A percentile compares a stretch with the other conserved stretches of the same genome.
Evolutionary conservation across 1,284 basidiomycete species (phyloP).

Genomic region (Cutaneotrichosporon sp.): DNA sequence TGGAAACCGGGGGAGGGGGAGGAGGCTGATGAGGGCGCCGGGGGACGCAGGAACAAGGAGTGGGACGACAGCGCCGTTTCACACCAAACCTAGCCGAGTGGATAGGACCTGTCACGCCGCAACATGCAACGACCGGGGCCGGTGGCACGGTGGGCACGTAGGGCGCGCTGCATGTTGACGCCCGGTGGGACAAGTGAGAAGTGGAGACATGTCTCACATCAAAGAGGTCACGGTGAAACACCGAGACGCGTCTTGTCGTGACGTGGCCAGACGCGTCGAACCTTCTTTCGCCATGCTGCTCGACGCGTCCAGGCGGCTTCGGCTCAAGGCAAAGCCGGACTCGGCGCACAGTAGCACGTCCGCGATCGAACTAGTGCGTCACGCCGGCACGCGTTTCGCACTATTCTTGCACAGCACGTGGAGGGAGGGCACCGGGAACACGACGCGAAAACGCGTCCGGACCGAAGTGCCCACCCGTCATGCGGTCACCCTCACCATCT

Average conservation of each 20-base stretch:
- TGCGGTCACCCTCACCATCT: too few species aligned
- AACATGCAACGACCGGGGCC: background rate
- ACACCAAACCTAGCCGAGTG: background rate
- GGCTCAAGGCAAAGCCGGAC: background rate
- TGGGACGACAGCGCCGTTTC: background rate
- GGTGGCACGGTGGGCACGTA: background rate
- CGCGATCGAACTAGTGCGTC: background rate
- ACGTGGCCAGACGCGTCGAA: background rate
- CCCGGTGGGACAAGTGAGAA: too few species aligned
- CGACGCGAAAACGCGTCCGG: background rate
- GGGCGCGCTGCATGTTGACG: too few species aligned
- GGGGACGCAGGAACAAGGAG: background rate
- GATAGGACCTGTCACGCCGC: background rate
- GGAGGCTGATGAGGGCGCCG: too few species aligned
- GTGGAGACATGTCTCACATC: background rate
- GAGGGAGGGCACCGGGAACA: background rate
- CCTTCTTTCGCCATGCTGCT: background rate
- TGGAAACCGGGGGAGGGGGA: background rate
- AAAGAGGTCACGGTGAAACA: background rate
- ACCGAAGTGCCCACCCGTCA: too few species aligned
- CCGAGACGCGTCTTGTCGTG: background rate
- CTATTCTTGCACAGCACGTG: background rate
- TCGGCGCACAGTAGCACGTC: too few species aligned
- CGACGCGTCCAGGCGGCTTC: background rate
- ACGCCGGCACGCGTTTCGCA: background rate